Conservation (phyloP, 2,329 filamentous ascomycete genomes). For the Leptosphaerulina australis region DNA sequence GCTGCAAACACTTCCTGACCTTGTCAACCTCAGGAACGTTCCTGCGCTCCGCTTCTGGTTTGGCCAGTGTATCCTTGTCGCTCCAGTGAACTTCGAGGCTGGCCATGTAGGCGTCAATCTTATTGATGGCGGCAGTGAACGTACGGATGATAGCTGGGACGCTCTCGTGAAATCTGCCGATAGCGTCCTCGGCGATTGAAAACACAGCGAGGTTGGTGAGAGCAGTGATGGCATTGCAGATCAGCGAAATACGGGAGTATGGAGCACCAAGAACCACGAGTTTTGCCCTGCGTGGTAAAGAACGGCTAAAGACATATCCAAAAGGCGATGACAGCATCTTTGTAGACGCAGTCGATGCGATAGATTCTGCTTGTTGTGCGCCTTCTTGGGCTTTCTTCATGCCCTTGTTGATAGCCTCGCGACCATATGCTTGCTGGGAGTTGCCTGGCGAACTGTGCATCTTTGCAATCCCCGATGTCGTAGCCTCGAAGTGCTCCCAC, state of each 20-base stretch:
- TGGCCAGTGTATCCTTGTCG: slow-evolving; percentile 64
- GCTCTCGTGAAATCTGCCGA: slow-evolving; percentile 83
- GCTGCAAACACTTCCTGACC: slow-evolving; percentile 68
- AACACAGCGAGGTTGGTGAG: slow-evolving; percentile 72
- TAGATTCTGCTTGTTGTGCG: slow-evolving; percentile 34
- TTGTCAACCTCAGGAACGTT: slow-evolving; percentile 70
- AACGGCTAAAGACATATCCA: slow-evolving; percentile 72
- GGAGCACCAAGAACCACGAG: slow-evolving; percentile 75
- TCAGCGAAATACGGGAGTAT: slow-evolving; percentile 62
- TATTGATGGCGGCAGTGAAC: slow-evolving; percentile 70
- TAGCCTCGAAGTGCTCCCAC: slow-evolving; percentile 34
- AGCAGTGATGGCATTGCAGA: slow-evolving; percentile 65
- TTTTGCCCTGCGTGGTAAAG: slow-evolving; percentile 68
- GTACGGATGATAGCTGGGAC: slow-evolving; percentile 75
- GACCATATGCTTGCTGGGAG: slow-evolving; percentile 45
- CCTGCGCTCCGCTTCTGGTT: slow-evolving; percentile 53
- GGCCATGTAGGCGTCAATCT: slow-evolving; percentile 70
- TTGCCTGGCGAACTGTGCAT: slow-evolving; percentile 39
- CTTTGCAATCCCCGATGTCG: slow-evolving; percentile 55
- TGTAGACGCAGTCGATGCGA: slow-evolving; percentile 33
- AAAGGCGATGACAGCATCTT: slow-evolving; percentile 54
- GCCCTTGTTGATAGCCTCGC: slow-evolving; percentile 42
- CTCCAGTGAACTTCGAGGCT: slow-evolving; percentile 75
- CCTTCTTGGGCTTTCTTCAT: slow-evolving; percentile 42
- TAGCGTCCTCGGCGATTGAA: slow-evolving; percentile 80